Evolutionary conservation across 768 basidiomycete genomes (phyloP).

Genomic region (Lentinula sp.): DNA sequence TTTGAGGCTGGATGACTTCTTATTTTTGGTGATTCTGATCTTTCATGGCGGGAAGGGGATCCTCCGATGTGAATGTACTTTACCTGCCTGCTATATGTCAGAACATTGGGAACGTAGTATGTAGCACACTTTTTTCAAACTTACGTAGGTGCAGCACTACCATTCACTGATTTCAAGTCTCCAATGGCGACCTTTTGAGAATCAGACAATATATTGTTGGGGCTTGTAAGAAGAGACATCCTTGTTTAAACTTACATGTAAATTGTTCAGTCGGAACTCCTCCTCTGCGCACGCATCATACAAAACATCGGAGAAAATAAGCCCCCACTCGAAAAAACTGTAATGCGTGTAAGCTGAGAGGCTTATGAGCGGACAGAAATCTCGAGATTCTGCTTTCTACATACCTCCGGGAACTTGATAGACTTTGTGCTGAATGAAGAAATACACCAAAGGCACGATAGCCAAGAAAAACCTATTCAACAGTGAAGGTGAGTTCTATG

Average conservation of each 20-base stretch:
- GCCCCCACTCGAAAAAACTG: constrained; percentile 83
- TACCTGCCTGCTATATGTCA: constrained; percentile 16
- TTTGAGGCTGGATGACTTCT: neutral
- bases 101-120: neutral
- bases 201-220: constrained; percentile 1
- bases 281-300: constrained; percentile 64
- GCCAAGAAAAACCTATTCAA: constrained; percentile 61
- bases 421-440: constrained; percentile 83
- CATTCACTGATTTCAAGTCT: neutral
- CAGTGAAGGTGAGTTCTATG: neutral
- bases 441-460: constrained; percentile 72
- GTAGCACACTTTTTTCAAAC: neutral
- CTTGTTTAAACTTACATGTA: constrained; percentile 4
- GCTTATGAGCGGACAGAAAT: neutral
- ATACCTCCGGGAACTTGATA: constrained; percentile 72
- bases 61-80: constrained; percentile 36
- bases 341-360: constrained; percentile 78
- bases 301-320: constrained; percentile 67
- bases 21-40: neutral
- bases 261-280: constrained; percentile 36
- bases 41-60: neutral
- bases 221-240: neutral
- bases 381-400: constrained; percentile 9
- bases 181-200: neutral
- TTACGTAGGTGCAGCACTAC: neutral